Evolutionary conservation across 352 stramenopile species (phyloP).

Genomic region (Blastocystis sp.): DNA sequence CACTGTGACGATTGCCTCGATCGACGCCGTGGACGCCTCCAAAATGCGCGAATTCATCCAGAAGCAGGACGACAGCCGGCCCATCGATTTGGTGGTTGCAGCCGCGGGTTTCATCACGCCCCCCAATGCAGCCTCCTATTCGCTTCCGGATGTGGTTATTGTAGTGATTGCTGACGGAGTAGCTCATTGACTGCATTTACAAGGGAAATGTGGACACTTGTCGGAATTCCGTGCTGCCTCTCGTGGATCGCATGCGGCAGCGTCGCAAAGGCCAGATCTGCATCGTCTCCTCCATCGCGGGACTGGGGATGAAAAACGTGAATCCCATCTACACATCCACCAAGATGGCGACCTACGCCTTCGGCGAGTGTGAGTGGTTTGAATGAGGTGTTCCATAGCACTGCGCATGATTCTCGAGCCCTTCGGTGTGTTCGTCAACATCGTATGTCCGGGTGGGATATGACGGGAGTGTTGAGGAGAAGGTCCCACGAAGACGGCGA

Average conservation of each 20-base stretch:
- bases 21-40: constrained; percentile 10
- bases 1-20: constrained; percentile 24
- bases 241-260: constrained; percentile 39
- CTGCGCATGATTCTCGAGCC: constrained; percentile 22
- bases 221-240: constrained; percentile 31
- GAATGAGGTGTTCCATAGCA: background rate
- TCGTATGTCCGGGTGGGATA: constrained; percentile 51
- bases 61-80: constrained; percentile 8
- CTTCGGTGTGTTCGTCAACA: constrained; percentile 48
- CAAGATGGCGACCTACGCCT: constrained; percentile 49
- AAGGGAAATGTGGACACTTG: constrained; percentile 46
- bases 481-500: constrained; percentile 34
- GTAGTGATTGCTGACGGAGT: background rate
- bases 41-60: constrained; percentile 47
- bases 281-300: constrained; percentile 64
- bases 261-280: constrained; percentile 18
- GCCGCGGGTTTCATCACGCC: constrained; percentile 33
- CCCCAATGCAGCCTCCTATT: background rate
- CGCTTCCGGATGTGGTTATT: background rate
- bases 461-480: background rate
- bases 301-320: constrained; percentile 62
- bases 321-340: constrained; percentile 53
- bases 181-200: constrained; percentile 44
- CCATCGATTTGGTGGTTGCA: constrained; percentile 42
- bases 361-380: constrained; percentile 41